A percentile compares a stretch with the other conserved stretches of the same genome.
Evolutionary conservation across 441 rosid species (phyloP).

Genomic region (Mallotus japonicus): DNA sequence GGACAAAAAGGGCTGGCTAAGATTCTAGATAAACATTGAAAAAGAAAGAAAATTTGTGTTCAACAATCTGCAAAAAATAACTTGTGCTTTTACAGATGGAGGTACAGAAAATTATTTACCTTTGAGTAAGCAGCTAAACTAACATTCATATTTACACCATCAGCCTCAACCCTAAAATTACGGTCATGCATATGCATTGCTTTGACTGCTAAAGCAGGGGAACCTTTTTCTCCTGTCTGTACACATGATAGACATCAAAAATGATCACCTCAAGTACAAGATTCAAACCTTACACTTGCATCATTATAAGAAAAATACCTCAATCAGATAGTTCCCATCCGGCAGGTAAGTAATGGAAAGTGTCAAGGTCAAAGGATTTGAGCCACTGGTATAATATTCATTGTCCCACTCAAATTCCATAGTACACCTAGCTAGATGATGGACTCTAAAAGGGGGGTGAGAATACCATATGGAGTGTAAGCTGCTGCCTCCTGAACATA

Average conservation of each 20-base stretch:
- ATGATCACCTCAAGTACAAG: slow-evolving; percentile 9
- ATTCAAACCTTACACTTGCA: slow-evolving; percentile 22
- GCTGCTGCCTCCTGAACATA: slow-evolving; percentile 48
- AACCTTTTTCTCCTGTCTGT: slow-evolving; percentile 54
- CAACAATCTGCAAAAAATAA: slow-evolving; percentile 7
- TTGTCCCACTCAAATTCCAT: slow-evolving; percentile 79
- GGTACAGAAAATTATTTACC: slow-evolving; percentile 39
- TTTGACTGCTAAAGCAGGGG: slow-evolving; percentile 47
- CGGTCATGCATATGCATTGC: slow-evolving; percentile 44
- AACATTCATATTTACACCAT: slow-evolving; percentile 50
- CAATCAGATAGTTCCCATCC: slow-evolving; percentile 64
- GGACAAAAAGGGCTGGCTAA: background rate
- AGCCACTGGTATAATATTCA: slow-evolving; percentile 47
- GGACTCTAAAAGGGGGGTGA: slow-evolving; percentile 82
- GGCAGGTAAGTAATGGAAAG: slow-evolving; percentile 47
- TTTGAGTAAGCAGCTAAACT: slow-evolving; percentile 59
- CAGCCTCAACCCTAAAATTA: slow-evolving; percentile 63
- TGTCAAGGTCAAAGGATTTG: slow-evolving; percentile 43
- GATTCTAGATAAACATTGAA: background rate
- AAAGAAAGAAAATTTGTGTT: background rate
- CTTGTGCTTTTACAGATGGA: background rate
- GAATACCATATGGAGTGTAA: slow-evolving; percentile 65
- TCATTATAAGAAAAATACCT: slow-evolving; percentile 43
- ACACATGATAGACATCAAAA: slow-evolving; percentile 14
- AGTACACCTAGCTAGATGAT: slow-evolving; percentile 55